Base-by-base conservation (phyloP, 78 protist genomes). In the Parvularia atlantis region DNA sequence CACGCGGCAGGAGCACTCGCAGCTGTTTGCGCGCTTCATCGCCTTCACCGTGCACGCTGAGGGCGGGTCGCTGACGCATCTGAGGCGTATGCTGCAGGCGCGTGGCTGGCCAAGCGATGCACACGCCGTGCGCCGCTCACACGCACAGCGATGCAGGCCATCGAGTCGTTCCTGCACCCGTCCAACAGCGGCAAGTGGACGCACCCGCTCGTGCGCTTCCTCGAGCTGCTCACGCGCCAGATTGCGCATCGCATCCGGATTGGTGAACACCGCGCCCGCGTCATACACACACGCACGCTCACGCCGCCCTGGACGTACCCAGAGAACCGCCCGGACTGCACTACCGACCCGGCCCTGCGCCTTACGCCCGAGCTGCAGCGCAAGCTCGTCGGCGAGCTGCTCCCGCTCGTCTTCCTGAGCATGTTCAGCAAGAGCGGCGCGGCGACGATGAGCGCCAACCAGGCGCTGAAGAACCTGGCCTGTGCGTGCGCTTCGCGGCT, bases 151-250 rank as follows among this genome's bases (percentile, higher is more conserved):
- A 0, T 78, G 41, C 70, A 22, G 11, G 19, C 75, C n/a, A n/a
- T 60, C 24, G 76, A 69, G 30, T 30, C 63, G 36, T 78, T 64
- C 61, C 61, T 28, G 61, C 83, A 78, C 58, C 83, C 83, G 10
- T 43, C 64, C 35, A 69, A 78, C 61, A 41, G 37, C 19, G 83
- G 83, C 4, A 4, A 13, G 37, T 78, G 83, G 83, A 3, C 40
- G 11, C 39, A 6, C 1, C 30, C 56, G 6, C 48, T 78, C 30
- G 52, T 58, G 28, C 52, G 16, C 0, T 33, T 69, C 31, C 7
- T 78, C 30, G n/a, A 16, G 7, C 11, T 35, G 41, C 1, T 76
- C 33, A 10, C 59, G 7, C 17, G 5, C 35, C 20, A 9, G 13
- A 26, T 67, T 53, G 52, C 63, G 16, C 5, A 31, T 7, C 61